Evolutionary conservation across 345 rosid genomes (phyloP), one percentile per base, ranked within the genome.

Genomic region (Theobroma cacao): DNA sequence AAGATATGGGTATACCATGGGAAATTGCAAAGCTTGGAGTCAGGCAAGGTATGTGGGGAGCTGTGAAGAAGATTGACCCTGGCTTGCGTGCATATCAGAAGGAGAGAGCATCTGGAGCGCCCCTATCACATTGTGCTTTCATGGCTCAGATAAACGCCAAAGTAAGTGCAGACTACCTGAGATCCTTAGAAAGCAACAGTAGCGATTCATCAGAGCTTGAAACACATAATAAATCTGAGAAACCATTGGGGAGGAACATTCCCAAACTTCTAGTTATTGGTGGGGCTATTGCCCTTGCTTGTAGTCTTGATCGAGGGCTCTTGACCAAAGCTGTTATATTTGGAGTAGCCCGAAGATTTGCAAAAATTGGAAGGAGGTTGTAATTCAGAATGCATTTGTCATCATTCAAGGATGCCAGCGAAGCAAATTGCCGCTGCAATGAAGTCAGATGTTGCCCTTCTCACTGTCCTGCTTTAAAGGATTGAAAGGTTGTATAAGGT

Each of bases 31-130:
- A 96, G 82, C 91, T 96, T 20, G 98, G 99, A 55, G 88, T 96
- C 71, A 84, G 95, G 71, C 97, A 92, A 73, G 98, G 99, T n/a
- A 96, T 92, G 99, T 96, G 99, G 99, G 97, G 97, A 83, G 94
- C 98, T 14, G 99, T 96, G 74, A 92, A 93, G 91, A 96, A 96
- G 76, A 84, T 96, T 3, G 99, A 96, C 48, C 97, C 97, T 56
- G 98, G 93, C 33, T 72, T 96, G 31, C 95, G 95, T 7, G 82
- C 83, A 31, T 96, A 92, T 82, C 94, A 91, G 78, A 90, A 79
- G 81, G 88, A 84, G 52, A 88, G 87, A 82, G 89, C 90, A 61
- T 82, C 93, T 26, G 93, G 89, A 53, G 83, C 82, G 33, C 82
- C 87, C 52, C 86, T 89, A 48, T 89, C 98, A 6, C 91, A 81